Conservation (phyloP, 169 alveolate genomes). For the Theileria parva region DNA sequence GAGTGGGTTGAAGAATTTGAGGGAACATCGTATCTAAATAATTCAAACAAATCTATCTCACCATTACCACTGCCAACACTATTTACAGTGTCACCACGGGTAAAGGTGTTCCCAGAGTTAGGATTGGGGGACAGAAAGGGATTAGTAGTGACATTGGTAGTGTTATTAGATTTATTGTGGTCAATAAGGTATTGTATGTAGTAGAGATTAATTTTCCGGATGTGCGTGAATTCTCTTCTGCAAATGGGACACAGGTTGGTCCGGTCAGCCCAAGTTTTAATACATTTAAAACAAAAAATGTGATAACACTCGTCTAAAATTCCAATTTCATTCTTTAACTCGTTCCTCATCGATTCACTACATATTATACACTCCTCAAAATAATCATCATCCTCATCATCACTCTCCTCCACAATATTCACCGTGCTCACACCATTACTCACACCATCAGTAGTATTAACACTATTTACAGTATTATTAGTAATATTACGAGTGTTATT, state of each 20-base stretch:
- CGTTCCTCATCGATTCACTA: slow-evolving; percentile 42
- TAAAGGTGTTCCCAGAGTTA: not conserved
- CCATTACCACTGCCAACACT: not conserved
- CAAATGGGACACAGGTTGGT: slow-evolving; percentile 71
- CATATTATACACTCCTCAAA: slow-evolving; percentile 61
- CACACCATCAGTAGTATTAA: not conserved
- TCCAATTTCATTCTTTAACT: slow-evolving; percentile 32
- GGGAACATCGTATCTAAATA: not conserved
- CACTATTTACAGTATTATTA: not conserved
- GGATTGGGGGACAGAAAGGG: not conserved
- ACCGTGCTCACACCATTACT: not conserved
- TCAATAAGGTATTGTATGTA: slow-evolving; percentile 17
- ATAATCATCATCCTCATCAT: slow-evolving; percentile 12
- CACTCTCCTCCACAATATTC: not conserved
- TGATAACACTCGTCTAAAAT: slow-evolving; percentile 60
- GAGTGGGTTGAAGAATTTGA: too few species aligned
- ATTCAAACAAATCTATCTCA: not conserved
- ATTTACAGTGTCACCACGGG: not conserved
- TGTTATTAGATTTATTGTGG: not conserved
- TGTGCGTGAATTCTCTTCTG: slow-evolving; percentile 63
- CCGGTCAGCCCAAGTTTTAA: slow-evolving; percentile 65
- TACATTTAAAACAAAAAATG: slow-evolving; percentile 70
- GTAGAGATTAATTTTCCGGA: slow-evolving; percentile 37
- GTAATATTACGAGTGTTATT: not conserved
- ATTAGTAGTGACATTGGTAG: not conserved